Evolutionary conservation across 1,284 basidiomycete species (phyloP).

Genomic region (Sparassis latifolia): DNA sequence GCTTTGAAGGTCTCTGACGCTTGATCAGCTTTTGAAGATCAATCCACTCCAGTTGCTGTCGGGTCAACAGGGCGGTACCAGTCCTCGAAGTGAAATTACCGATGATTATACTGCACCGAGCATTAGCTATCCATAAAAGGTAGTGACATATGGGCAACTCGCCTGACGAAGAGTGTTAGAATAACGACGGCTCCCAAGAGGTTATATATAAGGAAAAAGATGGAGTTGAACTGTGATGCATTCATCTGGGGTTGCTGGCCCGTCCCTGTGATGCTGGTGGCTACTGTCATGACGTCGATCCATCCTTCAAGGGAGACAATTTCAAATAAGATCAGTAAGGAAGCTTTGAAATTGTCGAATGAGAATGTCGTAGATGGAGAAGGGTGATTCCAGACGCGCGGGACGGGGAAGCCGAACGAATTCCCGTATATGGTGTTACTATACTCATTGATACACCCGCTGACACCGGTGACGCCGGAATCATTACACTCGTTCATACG

Average conservation of each 20-base stretch:
- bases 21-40: constrained; percentile 87
- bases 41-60: constrained; percentile 93
- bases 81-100: constrained; percentile 88
- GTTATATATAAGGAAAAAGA: constrained; percentile 94
- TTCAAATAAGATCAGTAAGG: constrained; percentile 92
- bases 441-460: constrained; percentile 77
- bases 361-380: constrained; percentile 80
- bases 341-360: constrained; percentile 85
- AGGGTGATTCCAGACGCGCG: constrained; percentile 88
- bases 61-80: constrained; percentile 78
- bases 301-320: constrained; percentile 96
- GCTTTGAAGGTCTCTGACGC: constrained; percentile 82
- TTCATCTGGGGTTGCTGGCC: constrained; percentile 70
- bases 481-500: constrained; percentile 88
- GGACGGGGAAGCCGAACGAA: constrained; percentile 66
- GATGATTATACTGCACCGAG: constrained; percentile 75
- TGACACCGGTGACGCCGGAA: constrained; percentile 43
- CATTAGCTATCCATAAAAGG: no score
- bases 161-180: constrained; percentile 86
- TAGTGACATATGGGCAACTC: constrained; percentile 13
- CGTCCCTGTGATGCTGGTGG: constrained; percentile 73
- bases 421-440: constrained; percentile 41
- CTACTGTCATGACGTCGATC: constrained; percentile 86
- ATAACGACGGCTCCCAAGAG: constrained; percentile 89
- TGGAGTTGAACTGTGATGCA: constrained; percentile 72